Base-by-base conservation (phyloP, 2,329 filamentous ascomycete genomes). In the Arthroderma sp. region DNA sequence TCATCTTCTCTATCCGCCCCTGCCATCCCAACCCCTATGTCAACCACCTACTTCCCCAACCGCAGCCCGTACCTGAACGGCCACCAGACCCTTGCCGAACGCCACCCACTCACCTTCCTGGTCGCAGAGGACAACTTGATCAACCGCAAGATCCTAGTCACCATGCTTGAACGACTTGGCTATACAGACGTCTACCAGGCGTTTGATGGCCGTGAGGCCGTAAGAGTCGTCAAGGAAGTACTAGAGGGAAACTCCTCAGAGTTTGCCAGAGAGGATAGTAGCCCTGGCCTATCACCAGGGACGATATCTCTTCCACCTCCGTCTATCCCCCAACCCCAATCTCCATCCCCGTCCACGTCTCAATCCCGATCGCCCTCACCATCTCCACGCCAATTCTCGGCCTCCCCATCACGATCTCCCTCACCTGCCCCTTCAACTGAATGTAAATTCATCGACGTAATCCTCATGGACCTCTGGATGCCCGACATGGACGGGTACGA, bases 401-500 rank as follows among this genome's bases (percentile, higher is more conserved):
- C 33, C 13, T 38, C 51, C 17, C 19, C 51, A 9, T 37, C 51
- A 15, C 31, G 33, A 3, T 37, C 31, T 7, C 33, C 51, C 33
- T 38, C 33, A n/a, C 54, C 15, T 8, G 25, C 49, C 17, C 35
- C 54, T 9, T 25, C 58, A 19, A 56, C 51, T 15, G 39, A 55
- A 43, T 60, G 66, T 9, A 73, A 72, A 57, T 68, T 70, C 2
- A 80, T 87, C 58, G 80, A 86, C 63, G 77, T 85, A 1, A 76
- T 88, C 23, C 71, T 87, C 44, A 88, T 88, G 85, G 85, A 88
- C 68, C 76, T 88, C 8, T 88, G 85, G 85, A 88, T 88, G 83
- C 85, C 85, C 0, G 75, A 82, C 61, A 83, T 87, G 76, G 84
- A 87, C 65, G 85, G 85, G 1, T 87, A 86, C 62, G 80, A 87